These are phyloP conservation scores for Clavariopsis aquatica DNA, from an alignment of 495 filamentous ascomycete species.

Conservation along the genomic window DNA sequence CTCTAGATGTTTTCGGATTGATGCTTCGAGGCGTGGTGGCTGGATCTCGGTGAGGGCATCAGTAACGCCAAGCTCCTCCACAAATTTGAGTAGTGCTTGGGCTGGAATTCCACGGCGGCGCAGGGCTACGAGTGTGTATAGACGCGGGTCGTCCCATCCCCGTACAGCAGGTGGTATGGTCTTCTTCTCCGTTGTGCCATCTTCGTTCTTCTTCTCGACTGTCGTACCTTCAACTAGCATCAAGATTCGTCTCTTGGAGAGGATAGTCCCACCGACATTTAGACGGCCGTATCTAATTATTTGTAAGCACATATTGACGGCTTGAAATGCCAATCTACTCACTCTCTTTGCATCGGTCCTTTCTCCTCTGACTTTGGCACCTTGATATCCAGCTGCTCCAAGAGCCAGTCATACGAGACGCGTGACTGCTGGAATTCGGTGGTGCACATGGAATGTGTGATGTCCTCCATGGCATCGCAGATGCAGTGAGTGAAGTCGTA, in stretches of 20 bases:
- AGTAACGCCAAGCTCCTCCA: conserved; percentile 86
- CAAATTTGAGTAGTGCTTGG: conserved; percentile 80
- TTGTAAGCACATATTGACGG: conserved; percentile 12
- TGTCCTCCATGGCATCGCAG: conserved; percentile 84
- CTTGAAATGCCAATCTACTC: conserved; percentile 32
- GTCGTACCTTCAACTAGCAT: conserved; percentile 62
- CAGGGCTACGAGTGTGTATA: conserved; percentile 86
- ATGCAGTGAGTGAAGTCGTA: conserved; percentile 91
- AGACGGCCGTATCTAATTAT: conserved; percentile 65
- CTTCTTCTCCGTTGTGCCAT: conserved; percentile 32
- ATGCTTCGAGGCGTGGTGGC: conserved; percentile 72
- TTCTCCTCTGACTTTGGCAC: conserved; percentile 42
- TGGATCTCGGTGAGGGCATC: conserved; percentile 72
- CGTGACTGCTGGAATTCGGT: conserved; percentile 77
- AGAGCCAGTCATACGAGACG: conserved; percentile 86
- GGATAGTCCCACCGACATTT: conserved; percentile 76
- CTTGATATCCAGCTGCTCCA: conserved; percentile 71
- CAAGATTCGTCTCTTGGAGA: conserved; percentile 80
- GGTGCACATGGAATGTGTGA: conserved; percentile 88
- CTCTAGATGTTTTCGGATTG: conserved; percentile 79
- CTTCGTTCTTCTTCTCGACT: conserved; percentile 45
- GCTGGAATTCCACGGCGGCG: conserved; percentile 82
- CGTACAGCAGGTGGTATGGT: conserved; percentile 55
- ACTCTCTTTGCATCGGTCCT: conserved; percentile 80
- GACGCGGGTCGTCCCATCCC: conserved; percentile 85